These are phyloP conservation scores for Colletotrichum filicis DNA, from an alignment of 2,329 filamentous ascomycete genomes.

Conservation along the genomic window DNA sequence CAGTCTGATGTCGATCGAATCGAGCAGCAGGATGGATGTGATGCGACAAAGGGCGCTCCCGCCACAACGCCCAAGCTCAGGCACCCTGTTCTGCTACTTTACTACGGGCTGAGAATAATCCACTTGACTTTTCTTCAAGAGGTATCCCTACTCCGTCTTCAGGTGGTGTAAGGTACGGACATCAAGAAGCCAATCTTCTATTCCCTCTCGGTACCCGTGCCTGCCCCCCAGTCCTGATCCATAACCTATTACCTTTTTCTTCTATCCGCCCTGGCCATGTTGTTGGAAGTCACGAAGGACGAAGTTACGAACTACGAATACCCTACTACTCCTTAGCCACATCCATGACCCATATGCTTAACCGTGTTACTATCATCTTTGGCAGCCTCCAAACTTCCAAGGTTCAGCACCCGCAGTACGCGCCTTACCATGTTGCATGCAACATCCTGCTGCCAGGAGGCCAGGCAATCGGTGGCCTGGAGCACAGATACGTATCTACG, in stretches of 20 bases:
- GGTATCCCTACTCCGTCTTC: not conserved
- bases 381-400: not conserved
- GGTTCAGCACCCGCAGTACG: slow-evolving; percentile 4
- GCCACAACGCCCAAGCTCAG: slow-evolving; percentile 15
- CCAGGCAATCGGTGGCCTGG: not conserved
- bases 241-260: not conserved
- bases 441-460: not conserved
- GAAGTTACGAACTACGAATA: not conserved
- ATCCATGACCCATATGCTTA: not conserved
- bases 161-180: no score
- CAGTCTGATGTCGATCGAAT: slow-evolving; percentile 29
- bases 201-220: not conserved
- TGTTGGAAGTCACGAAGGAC: not conserved
- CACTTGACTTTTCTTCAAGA: slow-evolving; percentile 11
- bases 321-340: not conserved
- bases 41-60: slow-evolving; percentile 22
- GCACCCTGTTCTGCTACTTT: not conserved
- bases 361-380: not conserved
- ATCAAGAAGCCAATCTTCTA: not conserved
- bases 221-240: not conserved
- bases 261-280: not conserved
- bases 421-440: not conserved
- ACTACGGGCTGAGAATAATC: not conserved
- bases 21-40: slow-evolving; percentile 12
- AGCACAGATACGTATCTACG: not conserved